Evolutionary conservation across 352 stramenopile genomes (phyloP).

Genomic region (Globisporangium acanthophoron): DNA sequence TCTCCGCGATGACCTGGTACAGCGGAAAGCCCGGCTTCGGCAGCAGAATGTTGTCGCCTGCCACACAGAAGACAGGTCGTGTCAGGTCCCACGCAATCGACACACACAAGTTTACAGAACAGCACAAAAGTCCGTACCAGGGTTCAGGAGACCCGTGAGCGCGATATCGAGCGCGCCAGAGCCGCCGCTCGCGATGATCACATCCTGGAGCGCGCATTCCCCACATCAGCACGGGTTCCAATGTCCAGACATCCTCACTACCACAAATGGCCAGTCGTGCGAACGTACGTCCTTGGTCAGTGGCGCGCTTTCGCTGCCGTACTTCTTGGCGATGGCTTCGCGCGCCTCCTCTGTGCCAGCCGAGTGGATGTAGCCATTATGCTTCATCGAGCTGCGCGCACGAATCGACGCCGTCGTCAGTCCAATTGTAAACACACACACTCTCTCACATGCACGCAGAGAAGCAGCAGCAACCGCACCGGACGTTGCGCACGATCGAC

Average conservation of each 20-base stretch:
- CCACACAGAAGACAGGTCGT: not conserved
- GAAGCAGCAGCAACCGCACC: conserved; percentile 13
- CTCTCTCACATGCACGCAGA: not conserved
- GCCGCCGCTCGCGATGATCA: conserved; percentile 92
- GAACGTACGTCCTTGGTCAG: conserved; percentile 70
- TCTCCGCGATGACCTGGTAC: conserved; percentile 93
- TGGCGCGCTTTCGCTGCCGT: conserved; percentile 42
- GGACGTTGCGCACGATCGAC: conserved; percentile 60
- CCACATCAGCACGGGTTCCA: not conserved
- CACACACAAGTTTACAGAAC: too few species aligned
- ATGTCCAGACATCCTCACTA: not conserved
- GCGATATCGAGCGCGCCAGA: conserved; percentile 93
- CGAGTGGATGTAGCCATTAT: conserved; percentile 93
- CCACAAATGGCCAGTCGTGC: too few species aligned
- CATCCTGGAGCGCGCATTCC: conserved; percentile 38
- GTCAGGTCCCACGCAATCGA: not conserved
- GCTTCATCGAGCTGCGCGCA: conserved; percentile 54
- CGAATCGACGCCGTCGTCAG: not conserved
- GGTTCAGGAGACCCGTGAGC: conserved; percentile 86
- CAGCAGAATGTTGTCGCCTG: conserved; percentile 88
- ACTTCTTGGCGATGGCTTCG: conserved; percentile 84
- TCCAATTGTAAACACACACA: not conserved
- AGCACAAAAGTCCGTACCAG: conserved; percentile 16
- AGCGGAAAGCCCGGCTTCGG: conserved; percentile 93
- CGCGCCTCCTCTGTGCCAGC: conserved; percentile 82